These are phyloP conservation scores for Rhizopus delemar DNA, from an alignment of 371 early-diverging fungal genomes.

Conservation along the genomic window DNA sequence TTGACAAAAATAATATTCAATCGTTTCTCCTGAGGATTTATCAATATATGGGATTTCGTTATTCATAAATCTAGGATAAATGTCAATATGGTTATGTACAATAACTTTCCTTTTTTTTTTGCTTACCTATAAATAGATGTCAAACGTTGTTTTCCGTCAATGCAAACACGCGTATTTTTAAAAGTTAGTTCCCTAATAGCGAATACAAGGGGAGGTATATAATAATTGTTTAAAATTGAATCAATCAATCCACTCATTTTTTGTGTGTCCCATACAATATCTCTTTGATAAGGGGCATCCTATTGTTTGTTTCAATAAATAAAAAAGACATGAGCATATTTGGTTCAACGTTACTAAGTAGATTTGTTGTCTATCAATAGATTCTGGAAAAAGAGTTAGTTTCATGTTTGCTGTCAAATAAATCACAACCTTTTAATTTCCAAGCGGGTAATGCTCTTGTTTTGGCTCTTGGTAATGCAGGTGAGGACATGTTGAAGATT, in stretches of 20 bases:
- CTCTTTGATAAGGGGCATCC: constrained; percentile 47
- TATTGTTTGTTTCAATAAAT: constrained; percentile 17
- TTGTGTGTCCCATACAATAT: constrained; percentile 27
- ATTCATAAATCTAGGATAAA: constrained; percentile 34
- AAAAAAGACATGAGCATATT: neutral
- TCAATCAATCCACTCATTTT: constrained; percentile 44
- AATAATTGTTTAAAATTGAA: constrained; percentile 38
- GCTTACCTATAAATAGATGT: constrained; percentile 34
- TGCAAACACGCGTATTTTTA: constrained; percentile 21
- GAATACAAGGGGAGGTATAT: constrained; percentile 41
- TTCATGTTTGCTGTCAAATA: neutral
- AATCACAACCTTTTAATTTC: constrained; percentile 12
- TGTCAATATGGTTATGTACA: neutral
- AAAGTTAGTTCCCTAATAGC: constrained; percentile 16
- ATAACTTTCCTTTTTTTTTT: too few relatives aligned
- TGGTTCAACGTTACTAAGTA: constrained; percentile 3
- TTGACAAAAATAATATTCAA: constrained; percentile 12
- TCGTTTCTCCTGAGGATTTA: constrained; percentile 4
- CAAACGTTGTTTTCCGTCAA: constrained; percentile 47
- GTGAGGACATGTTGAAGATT: neutral
- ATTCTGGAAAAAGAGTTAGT: constrained; percentile 3
- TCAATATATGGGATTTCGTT: constrained; percentile 39
- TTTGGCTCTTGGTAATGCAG: neutral
- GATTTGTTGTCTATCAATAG: constrained; percentile 7
- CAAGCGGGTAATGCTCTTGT: constrained; percentile 6